Conservation (phyloP, 2,329 filamentous ascomycete species). For the Metarhizium sp. region DNA sequence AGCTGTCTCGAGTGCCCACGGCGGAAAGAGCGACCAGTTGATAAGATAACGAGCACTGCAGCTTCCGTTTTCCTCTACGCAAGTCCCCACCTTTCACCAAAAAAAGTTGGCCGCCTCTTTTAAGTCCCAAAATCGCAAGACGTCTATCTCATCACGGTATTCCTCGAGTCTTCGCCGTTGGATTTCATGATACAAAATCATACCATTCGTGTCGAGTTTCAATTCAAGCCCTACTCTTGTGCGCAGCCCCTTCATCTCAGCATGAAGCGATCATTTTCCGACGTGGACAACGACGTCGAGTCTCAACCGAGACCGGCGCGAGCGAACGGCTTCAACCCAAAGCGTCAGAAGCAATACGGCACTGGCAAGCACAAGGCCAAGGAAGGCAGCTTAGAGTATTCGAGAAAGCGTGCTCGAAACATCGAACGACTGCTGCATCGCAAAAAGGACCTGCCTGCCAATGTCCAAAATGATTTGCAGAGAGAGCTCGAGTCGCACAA, state of each 20-base stretch:
- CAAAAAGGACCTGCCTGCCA: conserved; percentile 54
- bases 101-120: not conserved
- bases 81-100: not conserved
- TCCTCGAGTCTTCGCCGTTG: not conserved
- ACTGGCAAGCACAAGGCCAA: conserved; percentile 32
- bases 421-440: conserved; percentile 57
- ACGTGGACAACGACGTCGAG: conserved; percentile 13
- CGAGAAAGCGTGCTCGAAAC: conserved; percentile 64
- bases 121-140: not conserved
- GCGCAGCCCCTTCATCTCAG: conserved; percentile 7
- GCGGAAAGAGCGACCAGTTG: not conserved
- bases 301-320: not conserved
- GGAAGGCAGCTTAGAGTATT: conserved; percentile 43
- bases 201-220: not conserved
- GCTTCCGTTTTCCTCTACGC: not conserved
- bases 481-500: conserved; percentile 60
- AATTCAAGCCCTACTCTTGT: not conserved
- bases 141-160: not conserved
- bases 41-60: too few relatives aligned
- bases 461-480: conserved; percentile 60
- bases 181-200: not conserved
- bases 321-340: conserved; percentile 9
- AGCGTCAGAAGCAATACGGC: conserved; percentile 25
- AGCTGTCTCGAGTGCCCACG: not conserved
- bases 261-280: conserved; percentile 20